Conservation (phyloP, 1,284 basidiomycete genomes). For the Apiotrichum gracile region DNA sequence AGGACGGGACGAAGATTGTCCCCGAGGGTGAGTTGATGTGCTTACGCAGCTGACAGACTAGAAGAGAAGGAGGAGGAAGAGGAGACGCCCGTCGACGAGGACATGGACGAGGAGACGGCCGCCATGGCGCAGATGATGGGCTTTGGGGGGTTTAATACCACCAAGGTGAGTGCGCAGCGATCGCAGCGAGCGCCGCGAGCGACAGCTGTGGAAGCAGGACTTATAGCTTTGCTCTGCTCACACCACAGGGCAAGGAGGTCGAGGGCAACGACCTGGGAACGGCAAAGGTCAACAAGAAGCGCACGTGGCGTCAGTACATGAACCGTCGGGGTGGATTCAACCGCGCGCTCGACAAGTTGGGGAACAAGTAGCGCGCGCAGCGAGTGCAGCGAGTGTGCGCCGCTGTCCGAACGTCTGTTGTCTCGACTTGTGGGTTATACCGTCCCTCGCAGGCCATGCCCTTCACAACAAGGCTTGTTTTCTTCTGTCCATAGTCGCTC, state of each 20-base stretch:
- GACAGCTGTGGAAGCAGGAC: background rate
- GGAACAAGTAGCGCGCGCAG: slow-evolving; percentile 50
- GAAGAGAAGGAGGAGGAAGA: background rate
- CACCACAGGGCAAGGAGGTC: slow-evolving; percentile 64
- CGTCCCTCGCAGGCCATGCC: too few species aligned
- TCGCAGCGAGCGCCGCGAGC: too few species aligned
- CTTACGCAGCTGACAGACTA: background rate
- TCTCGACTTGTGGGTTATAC: too few species aligned
- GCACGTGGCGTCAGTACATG: slow-evolving; percentile 80
- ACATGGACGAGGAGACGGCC: slow-evolving; percentile 58
- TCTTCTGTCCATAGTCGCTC: background rate
- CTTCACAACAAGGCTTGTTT: too few species aligned
- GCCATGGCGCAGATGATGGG: slow-evolving; percentile 91
- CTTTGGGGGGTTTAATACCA: slow-evolving; percentile 76
- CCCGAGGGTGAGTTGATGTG: slow-evolving; percentile 16
- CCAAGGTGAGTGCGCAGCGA: slow-evolving; percentile 60
- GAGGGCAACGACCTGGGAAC: slow-evolving; percentile 53
- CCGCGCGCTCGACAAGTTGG: slow-evolving; percentile 67
- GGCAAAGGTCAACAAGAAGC: slow-evolving; percentile 72
- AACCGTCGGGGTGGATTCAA: slow-evolving; percentile 85
- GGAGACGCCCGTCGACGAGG: slow-evolving; percentile 59
- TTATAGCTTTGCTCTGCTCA: too few species aligned
- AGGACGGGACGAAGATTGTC: slow-evolving; percentile 23
- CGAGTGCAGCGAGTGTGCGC: background rate
- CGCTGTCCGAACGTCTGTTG: too few species aligned